These are phyloP conservation scores for Agaricus subrufescens DNA, from an alignment of 768 basidiomycete genomes.

Conservation along the genomic window DNA sequence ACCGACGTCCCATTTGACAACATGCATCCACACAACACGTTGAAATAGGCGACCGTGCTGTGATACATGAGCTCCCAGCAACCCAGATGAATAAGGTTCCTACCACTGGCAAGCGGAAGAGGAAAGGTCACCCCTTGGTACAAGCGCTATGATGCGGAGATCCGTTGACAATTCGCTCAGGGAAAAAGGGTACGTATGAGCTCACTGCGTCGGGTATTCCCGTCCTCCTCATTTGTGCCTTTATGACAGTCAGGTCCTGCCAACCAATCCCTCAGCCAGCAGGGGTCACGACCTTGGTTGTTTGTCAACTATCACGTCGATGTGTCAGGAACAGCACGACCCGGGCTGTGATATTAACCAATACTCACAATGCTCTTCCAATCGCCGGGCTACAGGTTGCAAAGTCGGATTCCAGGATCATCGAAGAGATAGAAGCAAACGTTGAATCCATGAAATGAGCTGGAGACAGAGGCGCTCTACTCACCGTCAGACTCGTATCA, in stretches of 20 bases:
- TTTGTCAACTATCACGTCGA: not conserved
- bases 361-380: not conserved
- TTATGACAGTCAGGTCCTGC: not conserved
- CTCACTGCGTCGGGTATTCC: not conserved
- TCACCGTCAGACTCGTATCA: not conserved
- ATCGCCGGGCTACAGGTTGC: not conserved
- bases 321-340: not conserved
- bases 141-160: not conserved
- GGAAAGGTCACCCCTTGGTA: not conserved
- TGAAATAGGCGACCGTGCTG: slow-evolving; percentile 2
- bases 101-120: slow-evolving; percentile 1
- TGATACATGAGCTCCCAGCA: not conserved
- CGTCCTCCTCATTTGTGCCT: not conserved
- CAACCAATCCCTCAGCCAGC: not conserved
- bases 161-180: not conserved
- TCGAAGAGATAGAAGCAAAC: not conserved
- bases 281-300: not conserved
- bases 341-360: not conserved
- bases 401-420: not conserved
- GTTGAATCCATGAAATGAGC: not conserved
- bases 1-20: not conserved
- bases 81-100: not conserved
- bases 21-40: slow-evolving; percentile 3
- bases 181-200: not conserved
- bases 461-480: not conserved